Conservation (phyloP, 2,329 filamentous ascomycete genomes). For the Verticillium tricorpus region DNA sequence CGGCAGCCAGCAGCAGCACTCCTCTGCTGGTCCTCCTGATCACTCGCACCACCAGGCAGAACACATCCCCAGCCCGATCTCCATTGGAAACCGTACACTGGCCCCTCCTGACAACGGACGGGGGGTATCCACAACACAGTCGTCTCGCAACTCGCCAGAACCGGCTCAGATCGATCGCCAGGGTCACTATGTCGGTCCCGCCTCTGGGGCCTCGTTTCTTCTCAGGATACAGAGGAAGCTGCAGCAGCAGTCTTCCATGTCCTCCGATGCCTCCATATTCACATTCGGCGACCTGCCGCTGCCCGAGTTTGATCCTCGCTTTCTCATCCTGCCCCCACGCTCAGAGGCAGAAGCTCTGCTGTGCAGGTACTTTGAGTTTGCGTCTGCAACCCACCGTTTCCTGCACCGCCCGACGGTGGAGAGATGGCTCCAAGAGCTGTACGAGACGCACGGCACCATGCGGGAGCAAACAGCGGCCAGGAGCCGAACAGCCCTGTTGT, state of each 20-base stretch:
- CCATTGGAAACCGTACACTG: conserved; percentile 2
- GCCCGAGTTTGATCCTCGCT: conserved; percentile 27
- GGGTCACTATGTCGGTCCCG: conserved; percentile 25
- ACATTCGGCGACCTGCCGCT: conserved; percentile 48
- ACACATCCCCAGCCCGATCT: conserved; percentile 1
- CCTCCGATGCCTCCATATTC: conserved; percentile 37
- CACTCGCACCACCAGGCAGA: neutral
- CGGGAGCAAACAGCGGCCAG: conserved; percentile 16
- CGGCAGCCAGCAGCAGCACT: neutral
- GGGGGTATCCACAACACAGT: neutral
- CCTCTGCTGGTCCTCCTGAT: neutral
- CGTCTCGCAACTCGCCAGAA: conserved; percentile 18
- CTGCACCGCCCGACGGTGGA: conserved; percentile 46
- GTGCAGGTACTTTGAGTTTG: conserved; percentile 50
- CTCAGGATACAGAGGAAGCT: conserved; percentile 27
- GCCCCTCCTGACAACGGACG: neutral
- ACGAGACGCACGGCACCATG: conserved; percentile 25
- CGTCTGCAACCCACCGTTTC: conserved; percentile 51
- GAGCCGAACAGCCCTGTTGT: conserved; percentile 36
- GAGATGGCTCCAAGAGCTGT: conserved; percentile 38
- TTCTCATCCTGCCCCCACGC: conserved; percentile 34
- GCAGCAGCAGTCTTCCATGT: conserved; percentile 34
- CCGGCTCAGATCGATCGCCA: conserved; percentile 22
- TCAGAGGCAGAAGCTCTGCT: conserved; percentile 31
- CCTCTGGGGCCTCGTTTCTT: conserved; percentile 23